Base-by-base conservation (phyloP, 116 monocot genomes). In the Trichopus zeylanicus region DNA sequence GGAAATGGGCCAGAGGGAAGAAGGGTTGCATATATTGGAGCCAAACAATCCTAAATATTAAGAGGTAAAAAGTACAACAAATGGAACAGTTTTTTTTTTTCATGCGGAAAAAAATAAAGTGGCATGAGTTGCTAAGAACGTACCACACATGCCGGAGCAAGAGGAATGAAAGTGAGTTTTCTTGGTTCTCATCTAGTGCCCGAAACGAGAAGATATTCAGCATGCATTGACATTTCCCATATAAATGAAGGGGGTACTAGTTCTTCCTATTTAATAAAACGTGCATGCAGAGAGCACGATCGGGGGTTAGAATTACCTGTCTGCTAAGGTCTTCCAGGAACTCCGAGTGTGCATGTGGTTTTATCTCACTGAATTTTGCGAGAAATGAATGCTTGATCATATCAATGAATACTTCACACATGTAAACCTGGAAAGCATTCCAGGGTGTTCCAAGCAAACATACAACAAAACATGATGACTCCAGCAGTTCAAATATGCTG, bases 141-240 rank as follows among this genome's bases (percentile, higher is more conserved):
- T 81, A 95, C 95, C 81, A 95, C 90, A 77, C 95, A 90, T 31
- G 95, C 95, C 21, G 95, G 95, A 32, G 95, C 95, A 23, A 95
- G 65, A 59, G 95, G 95, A 49, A 95, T 90, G 72, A 95, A 95
- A 7, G 72, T 81, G 10, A 95, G 87, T 57, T 72, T 31, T 95
- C 95, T 22, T 81, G 29, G 58, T 82, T 76, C 46, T 79, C 79
- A 49, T 87, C 81, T 51, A 87, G 69, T 32, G 71, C 84, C 95
- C n/a, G n/a, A n/a, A n/a, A n/a, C n/a, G n/a, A n/a, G n/a, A n/a
- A n/a, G n/a, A n/a, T n/a, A n/a, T n/a, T n/a, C n/a, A n/a, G n/a
- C n/a, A n/a, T n/a, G n/a, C n/a, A n/a, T n/a, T n/a, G n/a, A n/a
- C n/a, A n/a, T n/a, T n/a, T n/a, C n/a, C n/a, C n/a, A n/a, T n/a